phyloP scores from a whole-genome alignment of 2,329 filamentous ascomycete species.

The Penicillium sp. region DNA sequence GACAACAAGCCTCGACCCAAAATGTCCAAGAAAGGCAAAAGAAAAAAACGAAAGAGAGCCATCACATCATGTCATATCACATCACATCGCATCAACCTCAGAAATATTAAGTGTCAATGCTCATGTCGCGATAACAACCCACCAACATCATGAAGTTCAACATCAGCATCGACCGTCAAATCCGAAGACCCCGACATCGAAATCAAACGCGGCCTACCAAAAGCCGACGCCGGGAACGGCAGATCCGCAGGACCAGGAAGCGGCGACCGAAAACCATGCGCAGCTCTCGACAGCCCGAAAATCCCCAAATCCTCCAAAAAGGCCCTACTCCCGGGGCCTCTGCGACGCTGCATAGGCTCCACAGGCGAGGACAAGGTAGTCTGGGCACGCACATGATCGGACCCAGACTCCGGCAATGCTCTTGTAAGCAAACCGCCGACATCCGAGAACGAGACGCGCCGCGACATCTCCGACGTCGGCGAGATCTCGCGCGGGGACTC shows the following conservation, averaged over 20 bases:
- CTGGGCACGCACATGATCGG: neutral
- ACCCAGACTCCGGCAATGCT: neutral
- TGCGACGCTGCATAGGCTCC: constrained; percentile 6
- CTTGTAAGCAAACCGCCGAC: constrained; percentile 71
- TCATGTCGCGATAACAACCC: constrained; percentile 34
- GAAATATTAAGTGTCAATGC: neutral
- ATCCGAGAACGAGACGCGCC: constrained; percentile 77
- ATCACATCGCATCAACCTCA: neutral
- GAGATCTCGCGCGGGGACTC: constrained; percentile 29
- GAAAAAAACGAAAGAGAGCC: neutral
- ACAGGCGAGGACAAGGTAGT: constrained; percentile 1
- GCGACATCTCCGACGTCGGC: constrained; percentile 36
- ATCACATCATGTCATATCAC: constrained; percentile 1
- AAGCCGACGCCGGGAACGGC: neutral
- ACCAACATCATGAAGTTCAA: constrained; percentile 45
- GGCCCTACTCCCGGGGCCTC: constrained; percentile 28
- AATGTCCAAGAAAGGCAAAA: neutral
- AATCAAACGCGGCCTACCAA: neutral
- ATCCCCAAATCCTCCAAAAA: constrained; percentile 38
- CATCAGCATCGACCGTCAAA: constrained; percentile 23
- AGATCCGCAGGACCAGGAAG: neutral
- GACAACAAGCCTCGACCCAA: neutral
- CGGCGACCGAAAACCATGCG: no score
- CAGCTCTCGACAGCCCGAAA: neutral
- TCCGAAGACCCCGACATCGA: constrained; percentile 13